These are phyloP conservation scores for Cryptococcus wingfieldii DNA, from an alignment of 1,284 basidiomycete species.

Conservation along the genomic window DNA sequence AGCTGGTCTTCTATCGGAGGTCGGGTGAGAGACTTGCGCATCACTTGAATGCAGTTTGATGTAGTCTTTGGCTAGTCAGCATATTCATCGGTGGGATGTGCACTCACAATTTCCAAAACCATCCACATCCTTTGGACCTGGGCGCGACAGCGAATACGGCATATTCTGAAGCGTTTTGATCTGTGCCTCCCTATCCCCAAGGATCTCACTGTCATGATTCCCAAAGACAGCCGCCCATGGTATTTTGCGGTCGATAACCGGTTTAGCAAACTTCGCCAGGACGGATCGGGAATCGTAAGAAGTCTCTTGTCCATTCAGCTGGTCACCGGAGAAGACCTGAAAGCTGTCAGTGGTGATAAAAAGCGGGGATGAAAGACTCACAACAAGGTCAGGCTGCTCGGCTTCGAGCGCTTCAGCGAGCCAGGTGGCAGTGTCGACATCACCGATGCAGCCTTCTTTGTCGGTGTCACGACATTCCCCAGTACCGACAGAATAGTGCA, in stretches of 20 bases:
- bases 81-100: background rate
- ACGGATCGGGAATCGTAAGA: slow-evolving; percentile 83
- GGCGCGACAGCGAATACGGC: slow-evolving; percentile 76
- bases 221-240: slow-evolving; percentile 86
- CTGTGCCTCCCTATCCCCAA: slow-evolving; percentile 59
- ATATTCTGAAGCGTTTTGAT: slow-evolving; percentile 68
- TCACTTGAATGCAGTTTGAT: slow-evolving; percentile 45
- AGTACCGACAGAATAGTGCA: slow-evolving; percentile 74
- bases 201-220: slow-evolving; percentile 80
- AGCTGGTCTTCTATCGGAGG: background rate
- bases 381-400: slow-evolving; percentile 84
- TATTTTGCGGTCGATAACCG: slow-evolving; percentile 68
- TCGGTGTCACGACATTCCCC: slow-evolving; percentile 67
- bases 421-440: slow-evolving; percentile 68
- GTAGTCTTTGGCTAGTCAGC: slow-evolving; percentile 48
- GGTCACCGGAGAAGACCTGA: slow-evolving; percentile 65
- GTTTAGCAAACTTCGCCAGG: slow-evolving; percentile 77
- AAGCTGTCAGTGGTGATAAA: background rate
- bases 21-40: slow-evolving; percentile 58
- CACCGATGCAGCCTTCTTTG: slow-evolving; percentile 55
- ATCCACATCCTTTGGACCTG: slow-evolving; percentile 74
- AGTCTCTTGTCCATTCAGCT: slow-evolving; percentile 77
- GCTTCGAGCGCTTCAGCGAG: slow-evolving; percentile 66
- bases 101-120: slow-evolving; percentile 74
- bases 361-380: slow-evolving; percentile 41